Base-by-base conservation (phyloP, 2,329 filamentous ascomycete species). In the Beauveria bassiana region DNA sequence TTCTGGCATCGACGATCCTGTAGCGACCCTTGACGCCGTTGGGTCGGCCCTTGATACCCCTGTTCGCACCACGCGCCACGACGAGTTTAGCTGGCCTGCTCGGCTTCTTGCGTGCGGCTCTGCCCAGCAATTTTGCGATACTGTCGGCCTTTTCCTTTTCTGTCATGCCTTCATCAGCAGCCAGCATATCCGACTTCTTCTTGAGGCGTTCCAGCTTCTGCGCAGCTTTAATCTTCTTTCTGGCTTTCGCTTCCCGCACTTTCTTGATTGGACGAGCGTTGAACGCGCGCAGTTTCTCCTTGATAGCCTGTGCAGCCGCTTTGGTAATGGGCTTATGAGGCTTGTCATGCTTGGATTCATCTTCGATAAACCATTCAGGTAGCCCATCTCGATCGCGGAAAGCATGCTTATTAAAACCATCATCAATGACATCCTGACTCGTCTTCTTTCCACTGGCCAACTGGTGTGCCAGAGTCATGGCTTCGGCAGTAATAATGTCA, bases 231-330 rank as follows among this genome's bases (percentile, higher is more conserved):
- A 96, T 88, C 79, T 97, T 98, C 86, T 99, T 99, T 63, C 95
- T 84, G 42, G 93, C 93, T 77, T 96, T 93, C 26, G 95, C 95
- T 77, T 99, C 95, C 68, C 90, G 89, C 38, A 99, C 95, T 81
- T 99, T 99, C 83, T 99, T 99, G 84, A 98, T 98, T 1, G 95
- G 95, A 38, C 95, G 86, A 8, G 93, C 95, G 73, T 99, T 98
- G 68, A 96, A 84, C 0, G 95, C 93, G 38, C 93, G 89, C 71
- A 90, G 73, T 77, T 99, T 99, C 71, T 97, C 93, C 74, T 95
- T 93, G 79, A 99, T 97, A 2, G 95, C 95, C 16, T 85, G 82
- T 0, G 93, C 93, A 0, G 90, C 96, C 40, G 91, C 91, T 68
- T 95, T 95, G 56, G 88, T 92, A 69, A 96, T 93, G n/a, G 95